Base-by-base conservation (phyloP, 495 filamentous ascomycete genomes). In the Neurospora discreta region DNA sequence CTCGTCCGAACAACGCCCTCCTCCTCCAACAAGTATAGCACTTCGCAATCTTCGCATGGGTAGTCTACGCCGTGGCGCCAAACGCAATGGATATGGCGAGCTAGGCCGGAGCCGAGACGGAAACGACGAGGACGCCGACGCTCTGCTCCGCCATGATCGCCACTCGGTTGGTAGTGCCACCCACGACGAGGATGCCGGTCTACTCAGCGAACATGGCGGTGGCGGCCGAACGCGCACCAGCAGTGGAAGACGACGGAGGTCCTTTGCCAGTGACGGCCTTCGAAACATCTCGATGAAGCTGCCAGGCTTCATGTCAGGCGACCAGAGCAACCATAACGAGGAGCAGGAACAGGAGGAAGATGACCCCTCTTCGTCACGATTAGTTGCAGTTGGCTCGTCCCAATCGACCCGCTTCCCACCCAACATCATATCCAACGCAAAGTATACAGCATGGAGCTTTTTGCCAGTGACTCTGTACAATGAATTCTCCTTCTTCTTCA, bases 401-500 rank as follows among this genome's bases (percentile, higher is more conserved):
- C 85, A 90, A 74, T 74, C 84, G 26, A 80, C 85, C 10, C 84
- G 85, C 43, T 92, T 90, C 78, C 92, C 92, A n/a, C 87, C 89
- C 18, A 99, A 99, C 78, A 87, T 91, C 39, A 87, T 99, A 52
- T 97, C 94, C 23, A 98, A 99, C 82, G 94, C 96, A 52, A 98
- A 98, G 87, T 99, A 98, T 78, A 97, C 95, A n/a, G 88, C 93
- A 1, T 92, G 93, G 85, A 95, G 90, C 72, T 99, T 99, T 81
- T 86, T 99, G 3, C 96, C 96, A 5, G 85, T 93, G 33, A 98
- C 96, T 0, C 84, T 98, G 15, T 99, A 97, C 79, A 97, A 98
- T 83, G 96, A 99, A 76, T 99, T 99, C 78, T 97, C 93, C 65
- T 98, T 98, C 83, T 99, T 99, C 82, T 97, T 98, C 86, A 99